Evolutionary conservation across 495 filamentous ascomycete species (phyloP).

Genomic region (Hypoxylon rickii): DNA sequence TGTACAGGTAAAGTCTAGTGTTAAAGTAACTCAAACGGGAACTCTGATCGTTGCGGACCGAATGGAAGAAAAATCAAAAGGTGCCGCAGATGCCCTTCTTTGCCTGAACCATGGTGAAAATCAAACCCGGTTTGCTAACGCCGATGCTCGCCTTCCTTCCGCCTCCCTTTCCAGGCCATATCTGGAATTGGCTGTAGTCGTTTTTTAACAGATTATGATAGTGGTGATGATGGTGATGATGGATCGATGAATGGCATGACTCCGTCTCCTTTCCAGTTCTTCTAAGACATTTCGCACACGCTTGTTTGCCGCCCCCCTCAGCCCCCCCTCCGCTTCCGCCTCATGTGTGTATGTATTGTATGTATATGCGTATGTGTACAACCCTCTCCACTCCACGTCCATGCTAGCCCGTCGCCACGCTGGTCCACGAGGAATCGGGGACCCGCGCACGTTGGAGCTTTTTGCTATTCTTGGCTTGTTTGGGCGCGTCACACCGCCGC

Average conservation of each 20-base stretch:
- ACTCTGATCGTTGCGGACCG: conserved; percentile 10
- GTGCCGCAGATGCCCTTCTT: conserved; percentile 4
- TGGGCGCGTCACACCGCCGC: no score
- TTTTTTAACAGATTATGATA: conserved; percentile 4
- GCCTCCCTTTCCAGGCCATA: conserved; percentile 2
- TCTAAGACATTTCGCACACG: no score
- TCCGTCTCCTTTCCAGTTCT: no score
- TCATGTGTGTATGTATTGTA: not conserved
- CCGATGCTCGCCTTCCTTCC: conserved; percentile 21
- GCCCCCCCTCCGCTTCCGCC: not conserved
- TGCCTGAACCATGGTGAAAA: not conserved
- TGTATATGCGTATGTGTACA: not conserved
- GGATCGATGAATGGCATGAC: no score
- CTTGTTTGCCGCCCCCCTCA: no score
- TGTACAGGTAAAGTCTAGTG: not conserved
- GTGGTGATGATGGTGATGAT: no score
- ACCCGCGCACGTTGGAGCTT: no score
- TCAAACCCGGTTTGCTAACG: conserved; percentile 20
- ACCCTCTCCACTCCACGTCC: no score
- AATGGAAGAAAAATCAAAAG: not conserved
- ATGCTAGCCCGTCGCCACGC: not conserved
- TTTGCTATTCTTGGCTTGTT: no score
- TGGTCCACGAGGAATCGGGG: no score
- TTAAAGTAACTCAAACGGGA: not conserved
- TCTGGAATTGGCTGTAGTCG: conserved; percentile 6